Conservation (phyloP, 805 yeast species). For the Diddensiella transvaalensis region DNA sequence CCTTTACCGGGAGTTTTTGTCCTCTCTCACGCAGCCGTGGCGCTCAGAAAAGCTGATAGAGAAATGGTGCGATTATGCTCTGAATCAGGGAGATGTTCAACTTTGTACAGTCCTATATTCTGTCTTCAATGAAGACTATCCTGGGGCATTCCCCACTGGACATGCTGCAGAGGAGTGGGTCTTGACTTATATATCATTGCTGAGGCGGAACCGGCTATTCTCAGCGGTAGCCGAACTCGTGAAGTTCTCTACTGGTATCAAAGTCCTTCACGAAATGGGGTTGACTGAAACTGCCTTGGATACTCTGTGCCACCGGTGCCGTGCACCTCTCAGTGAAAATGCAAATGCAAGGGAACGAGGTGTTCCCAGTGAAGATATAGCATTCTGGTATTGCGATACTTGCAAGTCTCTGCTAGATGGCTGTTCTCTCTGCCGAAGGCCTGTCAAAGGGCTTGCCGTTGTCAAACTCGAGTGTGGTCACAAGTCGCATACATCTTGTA, state of each 20-base stretch:
- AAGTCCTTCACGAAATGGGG: conserved; percentile 29
- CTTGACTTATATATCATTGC: conserved; percentile 49
- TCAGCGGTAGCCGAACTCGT: conserved; percentile 55
- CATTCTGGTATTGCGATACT: conserved; percentile 81
- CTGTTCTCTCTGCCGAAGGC: conserved; percentile 77
- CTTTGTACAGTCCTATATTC: conserved; percentile 56
- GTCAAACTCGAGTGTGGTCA: conserved; percentile 75
- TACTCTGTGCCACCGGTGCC: conserved; percentile 42
- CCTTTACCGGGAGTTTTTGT: conserved; percentile 10
- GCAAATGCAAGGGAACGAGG: conserved; percentile 38
- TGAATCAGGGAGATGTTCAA: conserved; percentile 60
- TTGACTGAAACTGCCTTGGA: conserved; percentile 39
- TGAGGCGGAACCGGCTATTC: conserved; percentile 50
- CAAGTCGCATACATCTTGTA: conserved; percentile 77
- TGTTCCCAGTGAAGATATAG: conserved; percentile 31
- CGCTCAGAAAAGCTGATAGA: conserved; percentile 46
- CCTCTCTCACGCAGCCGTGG: conserved; percentile 48
- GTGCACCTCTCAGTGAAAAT: conserved; percentile 32
- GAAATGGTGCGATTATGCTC: conserved; percentile 52
- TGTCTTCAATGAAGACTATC: conserved; percentile 46
- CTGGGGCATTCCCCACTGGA: conserved; percentile 31
- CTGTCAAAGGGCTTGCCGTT: conserved; percentile 67
- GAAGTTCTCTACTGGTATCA: conserved; percentile 37
- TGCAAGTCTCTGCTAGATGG: conserved; percentile 59
- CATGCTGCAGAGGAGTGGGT: conserved; percentile 51